Evolutionary conservation across 352 stramenopile genomes (phyloP).

Genomic region (Phytopythium montanum): DNA sequence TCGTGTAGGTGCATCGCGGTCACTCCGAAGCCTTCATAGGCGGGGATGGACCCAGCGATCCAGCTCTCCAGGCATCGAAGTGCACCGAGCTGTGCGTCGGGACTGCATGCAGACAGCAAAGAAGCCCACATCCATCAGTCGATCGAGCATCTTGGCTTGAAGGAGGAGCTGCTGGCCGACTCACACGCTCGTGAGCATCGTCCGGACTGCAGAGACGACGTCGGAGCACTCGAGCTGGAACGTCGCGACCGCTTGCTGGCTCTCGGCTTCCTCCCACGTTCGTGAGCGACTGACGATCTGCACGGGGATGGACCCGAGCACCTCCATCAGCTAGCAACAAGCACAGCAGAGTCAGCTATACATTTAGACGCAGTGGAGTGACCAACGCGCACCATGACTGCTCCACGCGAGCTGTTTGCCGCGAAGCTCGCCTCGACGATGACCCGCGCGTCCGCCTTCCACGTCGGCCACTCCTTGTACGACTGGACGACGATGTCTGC

Average conservation of each 20-base stretch:
- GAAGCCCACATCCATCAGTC: not conserved
- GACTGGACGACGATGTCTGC: constrained; percentile 50
- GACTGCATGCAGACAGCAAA: constrained; percentile 19
- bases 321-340: constrained; percentile 32
- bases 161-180: constrained; percentile 3
- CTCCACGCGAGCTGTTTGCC: constrained; percentile 26
- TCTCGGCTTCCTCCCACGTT: constrained; percentile 21
- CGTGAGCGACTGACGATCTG: constrained; percentile 31
- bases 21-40: constrained; percentile 44
- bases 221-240: constrained; percentile 39
- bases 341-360: not conserved
- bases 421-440: constrained; percentile 36
- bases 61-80: constrained; percentile 66
- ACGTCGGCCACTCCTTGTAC: constrained; percentile 30
- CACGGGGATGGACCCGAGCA: constrained; percentile 42
- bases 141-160: not conserved
- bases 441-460: constrained; percentile 44
- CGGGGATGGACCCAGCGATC: constrained; percentile 52
- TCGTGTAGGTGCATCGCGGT: constrained; percentile 32
- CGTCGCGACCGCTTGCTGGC: constrained; percentile 18
- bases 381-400: constrained; percentile 23
- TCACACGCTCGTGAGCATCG: constrained; percentile 42
- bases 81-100: constrained; percentile 29
- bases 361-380: not conserved
- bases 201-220: constrained; percentile 37